Base-by-base conservation (phyloP, 2,329 filamentous ascomycete species). In the Aspergillus versicolor region DNA sequence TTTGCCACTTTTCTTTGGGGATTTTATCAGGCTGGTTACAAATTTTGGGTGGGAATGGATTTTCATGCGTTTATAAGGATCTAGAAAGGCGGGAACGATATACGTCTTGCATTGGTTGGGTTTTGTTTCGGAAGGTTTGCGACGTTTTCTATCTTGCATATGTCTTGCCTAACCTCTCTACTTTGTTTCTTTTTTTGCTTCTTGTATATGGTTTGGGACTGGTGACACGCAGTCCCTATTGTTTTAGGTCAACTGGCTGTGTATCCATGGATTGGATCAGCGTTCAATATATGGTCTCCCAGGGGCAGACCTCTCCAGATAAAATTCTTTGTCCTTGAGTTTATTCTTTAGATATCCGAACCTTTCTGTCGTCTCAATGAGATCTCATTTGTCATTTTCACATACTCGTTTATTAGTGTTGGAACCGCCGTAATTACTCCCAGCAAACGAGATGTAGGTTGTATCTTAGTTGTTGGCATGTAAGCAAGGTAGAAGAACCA, bases 21-120 rank as follows among this genome's bases (percentile, higher is more conserved):
- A 13, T 64, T 68, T 55, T 61, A 30, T 30, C 8, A 66, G 65
- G 48, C 65, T 58, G 56, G 57, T 49, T 61, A 66, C 58, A 61
- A 63, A 63, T 63, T 68, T 63, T 63, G 70, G 71, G 65, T 63
- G 69, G 70, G 68, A 68, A 45, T 65, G 69, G 70, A 65, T 68
- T 58, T 60, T 62, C 62, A 63, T 68, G 60, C 66, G 47, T 70
- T 68, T 69, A 65, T 59, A 68, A 67, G 70, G 68, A 70, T 72
- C 67, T 75, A 75, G 73, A 71, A 67, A 74, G 73, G 72, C 71
- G 73, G 73, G 73, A 74, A 75, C 71, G 73, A 75, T 74, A 75
- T 70, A 75, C 72, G 73, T 75, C 70, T 53, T 75, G 73, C 73
- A 75, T 75, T 70, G 68, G 64, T 71, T 73, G 71, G 72, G 68